Conservation (phyloP, 129 eudicot genomes). For the Logfia minima region DNA sequence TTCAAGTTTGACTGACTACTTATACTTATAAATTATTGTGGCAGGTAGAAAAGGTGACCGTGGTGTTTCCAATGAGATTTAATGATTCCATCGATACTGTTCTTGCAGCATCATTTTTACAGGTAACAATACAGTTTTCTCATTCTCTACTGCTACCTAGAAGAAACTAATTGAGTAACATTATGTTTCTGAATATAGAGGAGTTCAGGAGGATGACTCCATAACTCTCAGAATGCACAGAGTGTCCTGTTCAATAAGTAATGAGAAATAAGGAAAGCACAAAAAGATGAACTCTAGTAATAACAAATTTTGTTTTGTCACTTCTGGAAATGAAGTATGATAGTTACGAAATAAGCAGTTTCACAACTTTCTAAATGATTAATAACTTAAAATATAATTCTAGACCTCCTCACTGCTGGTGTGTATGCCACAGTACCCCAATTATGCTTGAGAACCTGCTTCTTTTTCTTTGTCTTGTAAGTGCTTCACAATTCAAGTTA, state of each 20-base stretch:
- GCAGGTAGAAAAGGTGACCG: slow-evolving; percentile 85
- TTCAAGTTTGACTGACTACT: background rate
- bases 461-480: too few species aligned
- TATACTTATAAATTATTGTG: slow-evolving; percentile 22
- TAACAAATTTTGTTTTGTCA: background rate
- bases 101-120: slow-evolving; percentile 94
- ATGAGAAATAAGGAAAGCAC: background rate
- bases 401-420: too few species aligned
- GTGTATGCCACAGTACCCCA: too few species aligned
- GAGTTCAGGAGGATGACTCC: background rate
- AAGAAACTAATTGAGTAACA: background rate
- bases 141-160: background rate
- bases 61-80: slow-evolving; percentile 89
- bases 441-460: too few species aligned
- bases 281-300: background rate
- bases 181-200: background rate
- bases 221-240: background rate
- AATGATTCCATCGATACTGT: slow-evolving; percentile 78
- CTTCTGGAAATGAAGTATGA: background rate
- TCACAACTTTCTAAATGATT: background rate
- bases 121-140: slow-evolving; percentile 45
- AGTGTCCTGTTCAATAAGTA: background rate
- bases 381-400: too few species aligned
- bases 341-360: background rate
- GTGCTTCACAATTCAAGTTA: too few species aligned